Conservation (phyloP, 176 grass and related monocot genomes). For the Bonia amplexicaulis region DNA sequence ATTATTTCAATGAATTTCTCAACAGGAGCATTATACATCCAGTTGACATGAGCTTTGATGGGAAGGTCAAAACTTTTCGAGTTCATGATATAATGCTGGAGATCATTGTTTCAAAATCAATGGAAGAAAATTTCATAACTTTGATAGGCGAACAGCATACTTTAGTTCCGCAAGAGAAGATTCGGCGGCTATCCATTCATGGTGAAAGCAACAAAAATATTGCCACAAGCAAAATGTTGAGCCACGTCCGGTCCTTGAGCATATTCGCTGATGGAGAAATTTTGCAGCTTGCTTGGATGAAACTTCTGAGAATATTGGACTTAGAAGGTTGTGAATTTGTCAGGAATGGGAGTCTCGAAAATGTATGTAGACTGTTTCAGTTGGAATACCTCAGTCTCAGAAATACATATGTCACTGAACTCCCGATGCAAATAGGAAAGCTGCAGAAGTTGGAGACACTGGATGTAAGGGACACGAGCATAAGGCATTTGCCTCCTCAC, state of each 20-base stretch:
- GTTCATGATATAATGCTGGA: conserved; percentile 40
- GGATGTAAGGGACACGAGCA: conserved; percentile 19
- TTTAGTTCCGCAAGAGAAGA: conserved; percentile 27
- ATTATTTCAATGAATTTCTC: conserved; percentile 26
- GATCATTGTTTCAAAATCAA: conserved; percentile 39
- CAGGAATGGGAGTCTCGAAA: conserved; percentile 5
- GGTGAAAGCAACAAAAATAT: conserved; percentile 16
- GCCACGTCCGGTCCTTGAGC: conserved; percentile 40
- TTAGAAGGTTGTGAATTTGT: conserved; percentile 17
- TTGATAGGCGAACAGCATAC: conserved; percentile 15
- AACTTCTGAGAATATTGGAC: conserved; percentile 34
- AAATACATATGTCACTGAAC: conserved; percentile 18
- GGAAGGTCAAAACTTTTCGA: conserved; percentile 43
- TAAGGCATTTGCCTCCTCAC: conserved; percentile 30
- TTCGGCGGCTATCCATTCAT: conserved; percentile 32
- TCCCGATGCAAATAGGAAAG: conserved; percentile 20
- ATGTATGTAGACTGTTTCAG: conserved; percentile 27
- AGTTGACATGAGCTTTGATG: conserved; percentile 22
- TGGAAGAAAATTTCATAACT: conserved; percentile 30
- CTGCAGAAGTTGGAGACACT: conserved; percentile 27
- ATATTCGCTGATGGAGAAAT: conserved; percentile 26
- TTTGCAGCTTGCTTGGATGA: conserved; percentile 29
- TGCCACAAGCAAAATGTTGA: conserved; percentile 16
- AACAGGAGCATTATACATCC: conserved; percentile 24
- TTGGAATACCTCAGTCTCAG: conserved; percentile 39